Evolutionary conservation across 2,329 filamentous ascomycete species (phyloP).

Genomic region (Chalaropsis thielavioides): DNA sequence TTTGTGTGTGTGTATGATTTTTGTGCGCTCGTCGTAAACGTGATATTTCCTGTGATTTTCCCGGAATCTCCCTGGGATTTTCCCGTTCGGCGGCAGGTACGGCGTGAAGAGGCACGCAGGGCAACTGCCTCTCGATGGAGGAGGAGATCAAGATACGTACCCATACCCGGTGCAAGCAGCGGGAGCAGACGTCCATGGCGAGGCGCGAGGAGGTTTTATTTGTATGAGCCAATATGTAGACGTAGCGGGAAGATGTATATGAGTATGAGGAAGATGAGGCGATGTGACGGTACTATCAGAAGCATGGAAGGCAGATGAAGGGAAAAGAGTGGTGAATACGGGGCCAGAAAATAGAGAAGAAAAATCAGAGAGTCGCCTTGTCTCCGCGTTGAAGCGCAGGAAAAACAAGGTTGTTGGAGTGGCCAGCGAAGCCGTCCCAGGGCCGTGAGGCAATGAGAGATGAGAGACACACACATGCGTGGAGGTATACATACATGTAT

Average conservation of each 20-base stretch:
- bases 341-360: not conserved
- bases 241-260: not conserved
- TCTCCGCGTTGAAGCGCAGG: not conserved
- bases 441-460: not conserved
- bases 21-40: not conserved
- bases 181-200: slow-evolving; percentile 7
- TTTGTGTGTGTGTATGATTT: not conserved
- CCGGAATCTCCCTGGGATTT: not conserved
- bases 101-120: not conserved
- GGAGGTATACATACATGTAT: not conserved
- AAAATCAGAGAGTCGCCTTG: not conserved
- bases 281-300: not conserved
- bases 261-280: not conserved
- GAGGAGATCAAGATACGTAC: not conserved
- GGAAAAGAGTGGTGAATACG: not conserved
- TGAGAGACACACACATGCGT: not conserved
- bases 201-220: not conserved
- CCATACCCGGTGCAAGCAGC: not conserved
- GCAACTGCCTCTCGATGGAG: not conserved
- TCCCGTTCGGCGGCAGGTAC: not conserved
- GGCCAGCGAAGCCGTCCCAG: not conserved
- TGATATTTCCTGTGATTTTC: not conserved
- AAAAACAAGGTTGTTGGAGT: not conserved
- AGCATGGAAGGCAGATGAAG: not conserved
- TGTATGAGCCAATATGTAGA: not conserved